These are phyloP conservation scores for Scenedesmus sp. DNA, from an alignment of 163 green algal genomes.

Conservation along the genomic window DNA sequence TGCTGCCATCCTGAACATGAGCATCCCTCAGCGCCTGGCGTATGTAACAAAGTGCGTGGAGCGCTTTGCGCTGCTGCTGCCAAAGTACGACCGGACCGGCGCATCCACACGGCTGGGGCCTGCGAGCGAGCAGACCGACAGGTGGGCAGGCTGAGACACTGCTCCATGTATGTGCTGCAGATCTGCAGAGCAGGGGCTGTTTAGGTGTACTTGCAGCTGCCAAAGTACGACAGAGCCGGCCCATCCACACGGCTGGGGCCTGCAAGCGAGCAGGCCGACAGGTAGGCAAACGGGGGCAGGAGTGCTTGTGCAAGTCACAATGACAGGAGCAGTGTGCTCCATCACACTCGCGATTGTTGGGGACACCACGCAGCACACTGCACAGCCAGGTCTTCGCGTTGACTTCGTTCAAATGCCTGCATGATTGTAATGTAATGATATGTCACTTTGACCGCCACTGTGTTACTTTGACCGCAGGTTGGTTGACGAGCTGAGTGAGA, in stretches of 20 bases:
- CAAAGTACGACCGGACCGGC: background rate
- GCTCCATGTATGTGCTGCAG: background rate
- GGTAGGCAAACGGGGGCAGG: too few relatives aligned
- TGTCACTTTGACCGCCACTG: too few relatives aligned
- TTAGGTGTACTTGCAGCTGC: too few relatives aligned
- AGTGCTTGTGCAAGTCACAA: too few relatives aligned
- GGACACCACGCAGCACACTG: too few relatives aligned
- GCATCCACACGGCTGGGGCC: background rate
- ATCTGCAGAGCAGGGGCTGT: too few relatives aligned
- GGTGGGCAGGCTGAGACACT: background rate
- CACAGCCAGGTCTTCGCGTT: too few relatives aligned
- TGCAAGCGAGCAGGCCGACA: background rate
- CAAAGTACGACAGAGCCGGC: too few relatives aligned
- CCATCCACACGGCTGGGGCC: too few relatives aligned
- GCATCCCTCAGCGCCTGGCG: background rate
- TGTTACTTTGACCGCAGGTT: background rate
- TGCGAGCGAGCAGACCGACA: background rate
- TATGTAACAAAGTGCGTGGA: background rate
- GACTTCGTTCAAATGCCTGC: background rate
- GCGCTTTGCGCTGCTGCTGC: conserved; percentile 1
- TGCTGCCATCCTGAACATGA: background rate
- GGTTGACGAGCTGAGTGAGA: background rate
- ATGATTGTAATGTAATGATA: too few relatives aligned
- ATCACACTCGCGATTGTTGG: too few relatives aligned
- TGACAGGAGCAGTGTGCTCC: too few relatives aligned